Evolutionary conservation across 768 basidiomycete genomes (phyloP), one percentile per base, ranked within the genome.

Genomic region (Lepiota venenata): DNA sequence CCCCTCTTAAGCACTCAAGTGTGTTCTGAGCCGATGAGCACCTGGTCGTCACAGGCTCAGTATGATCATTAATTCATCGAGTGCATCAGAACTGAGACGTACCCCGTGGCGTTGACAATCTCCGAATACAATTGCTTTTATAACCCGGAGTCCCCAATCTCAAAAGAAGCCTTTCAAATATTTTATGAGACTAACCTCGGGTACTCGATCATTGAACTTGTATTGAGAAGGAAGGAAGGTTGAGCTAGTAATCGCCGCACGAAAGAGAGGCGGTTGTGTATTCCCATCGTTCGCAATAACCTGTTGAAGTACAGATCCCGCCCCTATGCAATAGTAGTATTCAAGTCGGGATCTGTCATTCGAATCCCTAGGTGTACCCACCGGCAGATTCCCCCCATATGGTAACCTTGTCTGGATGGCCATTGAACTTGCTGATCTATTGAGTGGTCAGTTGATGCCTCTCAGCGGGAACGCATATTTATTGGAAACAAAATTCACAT

Each of bases 271-370:
- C 1, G 78, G 78, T 9, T 65, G 56, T 0, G 77, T 80, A 35
- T 71, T 65, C 16, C 79, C 79, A 14, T 67, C 68, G 36, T 79
- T 66, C 7, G 79, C 79, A 27, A 80, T 61, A 1, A 79, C 43
- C 32, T 81, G 79, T 49, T 80, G 78, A 5, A 80, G 25, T 7
- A 80, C 78, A 2, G 79, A 80, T 3, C 78, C 78, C 37, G 73
- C 79, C 52, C 75, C 75, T 50, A 69, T 39, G 20, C 18, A 12
- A 25, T n/a, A n/a, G 27, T n/a, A 22, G 27, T 29, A 29, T 32
- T 32, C 3, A 18, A 15, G 27, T 45, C 10, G 36, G 42, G 11
- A 25, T 18, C 15, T 7, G n/a, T 1, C 18, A 16, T n/a, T 20
- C 4, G 16, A 22, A n/a, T 2, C 20, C 39, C 11, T 9, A 16